A percentile compares a stretch with the other conserved stretches of the same genome.
Conservation (phyloP, 306 rosid genomes). For the Casuarina glauca region DNA sequence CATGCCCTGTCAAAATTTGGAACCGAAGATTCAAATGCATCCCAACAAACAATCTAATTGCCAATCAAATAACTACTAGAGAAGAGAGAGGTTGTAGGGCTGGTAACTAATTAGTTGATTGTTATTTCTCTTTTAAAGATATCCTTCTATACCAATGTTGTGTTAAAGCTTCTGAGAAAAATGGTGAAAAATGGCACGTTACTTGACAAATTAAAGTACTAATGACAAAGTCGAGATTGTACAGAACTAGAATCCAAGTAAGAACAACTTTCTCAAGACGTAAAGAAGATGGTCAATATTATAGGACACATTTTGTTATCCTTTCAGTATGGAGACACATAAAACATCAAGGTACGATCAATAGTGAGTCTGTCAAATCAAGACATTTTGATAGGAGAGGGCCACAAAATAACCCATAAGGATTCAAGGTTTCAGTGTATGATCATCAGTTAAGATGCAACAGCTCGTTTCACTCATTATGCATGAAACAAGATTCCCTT, state of each 20-base stretch:
- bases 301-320: neutral
- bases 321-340: neutral
- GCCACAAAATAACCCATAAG: neutral
- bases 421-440: neutral
- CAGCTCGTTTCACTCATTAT: neutral
- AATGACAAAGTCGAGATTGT: neutral
- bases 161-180: neutral
- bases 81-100: neutral
- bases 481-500: neutral
- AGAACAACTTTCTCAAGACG: neutral
- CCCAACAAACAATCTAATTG: slow-evolving; percentile 15
- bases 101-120: neutral
- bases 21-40: slow-evolving; percentile 30
- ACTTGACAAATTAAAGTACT: too few relatives aligned
- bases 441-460: neutral
- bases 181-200: neutral
- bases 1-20: slow-evolving; percentile 64
- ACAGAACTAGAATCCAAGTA: neutral
- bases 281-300: neutral
- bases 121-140: neutral
- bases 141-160: neutral
- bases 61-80: neutral
- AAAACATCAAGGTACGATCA: neutral
- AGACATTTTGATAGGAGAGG: neutral
- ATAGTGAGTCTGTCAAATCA: neutral